Evolutionary conservation across 1,284 basidiomycete genomes (phyloP), one percentile per base, ranked within the genome.

Genomic region (Blastosporella zonata): DNA sequence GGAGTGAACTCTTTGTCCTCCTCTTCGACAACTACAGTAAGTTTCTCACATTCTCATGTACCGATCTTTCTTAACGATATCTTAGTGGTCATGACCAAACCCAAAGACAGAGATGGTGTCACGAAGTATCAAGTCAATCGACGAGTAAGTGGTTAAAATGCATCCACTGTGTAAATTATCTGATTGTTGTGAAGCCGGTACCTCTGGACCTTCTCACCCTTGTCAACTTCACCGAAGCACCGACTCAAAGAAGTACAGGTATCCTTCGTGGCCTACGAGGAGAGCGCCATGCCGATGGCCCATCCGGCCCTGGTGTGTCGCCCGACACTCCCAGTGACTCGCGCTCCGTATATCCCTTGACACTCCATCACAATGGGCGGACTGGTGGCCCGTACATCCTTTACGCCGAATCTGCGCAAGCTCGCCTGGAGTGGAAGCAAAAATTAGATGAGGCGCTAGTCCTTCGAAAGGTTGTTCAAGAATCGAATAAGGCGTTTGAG

Each of bases 21-120:
- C 71, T 97, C 2, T 96, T 97, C 62, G 95, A 97, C 65, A 92
- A 97, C 64, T 97, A 96, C 61, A 68, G 92, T 93, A 58, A 65
- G 89, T 72, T 22, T 18, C 21, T 9, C 12, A 18, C 9, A 22
- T 43, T 29, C 20, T 7, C 39, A 27, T 29, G 3, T 13, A 12
- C n/a, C 22, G 5, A 22, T 42, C 22, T 34, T 3, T 34, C 17
- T 13, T 42, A 17, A 31, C 39, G 0, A 28, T 27, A 49, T 6
- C 62, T 15, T 31, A 93, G 92, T 95, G 62, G 89, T 96, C 27
- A 82, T 94, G 73, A 93, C 90, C 10, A 95, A 93, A 65, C 70
- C 82, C 2, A 87, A 84, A 61, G 86, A 90, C 57, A 83, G 76
- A 57, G 85, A 90, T 46, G 81, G 84, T 1, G 60, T 84, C 4